Conservation (phyloP, 192 early-diverging fungal species). For the Mortierella alpina region DNA sequence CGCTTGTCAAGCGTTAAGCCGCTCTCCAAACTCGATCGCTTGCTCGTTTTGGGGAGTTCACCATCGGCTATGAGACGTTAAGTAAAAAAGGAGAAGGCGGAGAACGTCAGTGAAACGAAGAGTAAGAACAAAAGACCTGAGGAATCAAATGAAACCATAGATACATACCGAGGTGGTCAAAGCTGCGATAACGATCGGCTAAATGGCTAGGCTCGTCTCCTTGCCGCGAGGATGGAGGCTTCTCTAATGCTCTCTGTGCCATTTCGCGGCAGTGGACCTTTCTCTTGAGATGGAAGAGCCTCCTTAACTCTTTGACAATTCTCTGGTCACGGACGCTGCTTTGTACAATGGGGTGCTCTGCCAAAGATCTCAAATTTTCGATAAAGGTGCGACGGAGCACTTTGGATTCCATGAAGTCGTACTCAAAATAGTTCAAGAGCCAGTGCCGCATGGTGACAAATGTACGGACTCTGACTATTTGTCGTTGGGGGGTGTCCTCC, state of each 20-base stretch:
- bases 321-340: conserved; percentile 60
- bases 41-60: not conserved
- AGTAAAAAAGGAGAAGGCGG: too few species aligned
- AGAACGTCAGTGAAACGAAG: not conserved
- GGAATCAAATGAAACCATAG: not conserved
- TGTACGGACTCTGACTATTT: conserved; percentile 67
- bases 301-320: conserved; percentile 59
- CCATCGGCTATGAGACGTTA: too few species aligned
- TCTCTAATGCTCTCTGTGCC: conserved; percentile 19
- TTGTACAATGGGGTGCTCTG: conserved; percentile 50
- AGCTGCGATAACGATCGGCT: not conserved
- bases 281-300: conserved; percentile 28
- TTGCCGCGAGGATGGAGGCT: too few species aligned
- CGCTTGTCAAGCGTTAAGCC: not conserved
- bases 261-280: conserved; percentile 14
- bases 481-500: conserved; percentile 58
- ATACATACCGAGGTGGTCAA: not conserved
- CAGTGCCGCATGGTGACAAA: conserved; percentile 72
- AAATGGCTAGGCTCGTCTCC: not conserved
- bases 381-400: conserved; percentile 54
- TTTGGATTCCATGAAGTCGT: conserved; percentile 63
- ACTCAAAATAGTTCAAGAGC: conserved; percentile 69
- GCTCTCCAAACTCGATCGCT: conserved; percentile 15
- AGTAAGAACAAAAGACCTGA: too few species aligned
- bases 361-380: conserved; percentile 52